A percentile compares a stretch with the other conserved stretches of the same genome.
These are phyloP conservation scores for Coprinellus aureogranulatus DNA, from an alignment of 768 basidiomycete genomes.

Conservation along the genomic window DNA sequence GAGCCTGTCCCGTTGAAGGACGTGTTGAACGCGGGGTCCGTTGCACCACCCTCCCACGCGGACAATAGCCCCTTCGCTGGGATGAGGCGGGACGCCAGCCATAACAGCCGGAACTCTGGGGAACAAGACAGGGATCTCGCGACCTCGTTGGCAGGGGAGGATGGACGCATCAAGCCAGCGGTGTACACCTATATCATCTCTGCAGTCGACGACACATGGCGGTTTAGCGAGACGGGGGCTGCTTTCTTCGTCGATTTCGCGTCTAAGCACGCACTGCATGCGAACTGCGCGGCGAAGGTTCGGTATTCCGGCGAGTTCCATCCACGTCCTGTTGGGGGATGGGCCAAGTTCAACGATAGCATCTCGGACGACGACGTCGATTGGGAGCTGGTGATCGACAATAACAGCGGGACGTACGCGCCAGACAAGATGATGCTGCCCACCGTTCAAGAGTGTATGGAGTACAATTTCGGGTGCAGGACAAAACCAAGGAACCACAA, in stretches of 20 bases:
- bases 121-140: too few species aligned
- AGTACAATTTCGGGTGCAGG: slow-evolving; percentile 59
- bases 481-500: background rate
- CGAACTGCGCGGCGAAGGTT: slow-evolving; percentile 65
- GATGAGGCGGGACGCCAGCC: too few species aligned
- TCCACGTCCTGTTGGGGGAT: slow-evolving; percentile 67
- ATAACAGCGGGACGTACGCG: slow-evolving; percentile 82
- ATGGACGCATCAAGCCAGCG: slow-evolving; percentile 66
- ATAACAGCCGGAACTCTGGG: too few species aligned
- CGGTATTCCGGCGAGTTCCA: slow-evolving; percentile 81
- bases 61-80: too few species aligned
- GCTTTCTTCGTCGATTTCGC: slow-evolving; percentile 86
- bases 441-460: slow-evolving; percentile 56
- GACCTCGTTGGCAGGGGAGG: slow-evolving; percentile 9
- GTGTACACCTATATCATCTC: slow-evolving; percentile 87
- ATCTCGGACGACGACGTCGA: slow-evolving; percentile 51
- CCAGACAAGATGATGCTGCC: slow-evolving; percentile 66
- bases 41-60: slow-evolving; percentile 9
- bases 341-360: slow-evolving; percentile 58
- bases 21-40: slow-evolving; percentile 57
- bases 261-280: slow-evolving; percentile 83
- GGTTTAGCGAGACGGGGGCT: slow-evolving; percentile 85
- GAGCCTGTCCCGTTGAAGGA: slow-evolving; percentile 19
- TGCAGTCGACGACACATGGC: slow-evolving; percentile 68
- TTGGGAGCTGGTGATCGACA: slow-evolving; percentile 86